These are phyloP conservation scores for Zoysia matrella DNA, from an alignment of 202 grass and related monocot species.

Conservation along the genomic window DNA sequence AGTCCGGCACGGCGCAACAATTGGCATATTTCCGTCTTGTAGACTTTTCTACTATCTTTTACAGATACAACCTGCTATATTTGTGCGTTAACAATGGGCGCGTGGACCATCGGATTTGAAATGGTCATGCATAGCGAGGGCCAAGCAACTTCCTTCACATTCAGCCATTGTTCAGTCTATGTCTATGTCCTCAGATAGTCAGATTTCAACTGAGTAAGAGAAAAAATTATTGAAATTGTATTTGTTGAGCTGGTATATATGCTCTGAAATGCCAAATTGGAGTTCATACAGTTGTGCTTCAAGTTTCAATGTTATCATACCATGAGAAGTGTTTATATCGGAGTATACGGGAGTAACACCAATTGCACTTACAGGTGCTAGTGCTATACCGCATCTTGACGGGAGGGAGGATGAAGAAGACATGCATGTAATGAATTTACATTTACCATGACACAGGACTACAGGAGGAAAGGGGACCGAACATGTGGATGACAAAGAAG, in stretches of 20 bases:
- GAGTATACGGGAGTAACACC: not conserved
- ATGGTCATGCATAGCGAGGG: not conserved
- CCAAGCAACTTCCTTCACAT: slow-evolving; percentile 3
- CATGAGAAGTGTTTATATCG: not conserved
- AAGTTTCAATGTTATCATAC: not conserved
- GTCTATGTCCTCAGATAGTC: not conserved
- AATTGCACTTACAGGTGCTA: slow-evolving; percentile 28
- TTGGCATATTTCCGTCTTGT: not conserved
- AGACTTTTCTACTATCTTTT: not conserved
- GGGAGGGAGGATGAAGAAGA: not conserved
- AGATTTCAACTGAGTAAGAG: not conserved
- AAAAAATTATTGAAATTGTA: not conserved
- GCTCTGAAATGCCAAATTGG: not conserved
- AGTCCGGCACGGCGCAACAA: no score
- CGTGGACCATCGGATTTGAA: slow-evolving; percentile 28
- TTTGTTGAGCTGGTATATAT: not conserved
- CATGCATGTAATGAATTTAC: not conserved
- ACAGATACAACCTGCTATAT: not conserved
- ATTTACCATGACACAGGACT: not conserved
- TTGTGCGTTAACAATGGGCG: not conserved
- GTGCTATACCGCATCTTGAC: not conserved
- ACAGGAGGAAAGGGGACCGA: not conserved
- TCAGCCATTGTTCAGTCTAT: not conserved
- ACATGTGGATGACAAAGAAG: slow-evolving; percentile 71
- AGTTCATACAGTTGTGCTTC: not conserved